A percentile compares a stretch with the other conserved stretches of the same genome.
Conservation (phyloP, 495 filamentous ascomycete genomes). For the Recurvomyces mirabilis region DNA sequence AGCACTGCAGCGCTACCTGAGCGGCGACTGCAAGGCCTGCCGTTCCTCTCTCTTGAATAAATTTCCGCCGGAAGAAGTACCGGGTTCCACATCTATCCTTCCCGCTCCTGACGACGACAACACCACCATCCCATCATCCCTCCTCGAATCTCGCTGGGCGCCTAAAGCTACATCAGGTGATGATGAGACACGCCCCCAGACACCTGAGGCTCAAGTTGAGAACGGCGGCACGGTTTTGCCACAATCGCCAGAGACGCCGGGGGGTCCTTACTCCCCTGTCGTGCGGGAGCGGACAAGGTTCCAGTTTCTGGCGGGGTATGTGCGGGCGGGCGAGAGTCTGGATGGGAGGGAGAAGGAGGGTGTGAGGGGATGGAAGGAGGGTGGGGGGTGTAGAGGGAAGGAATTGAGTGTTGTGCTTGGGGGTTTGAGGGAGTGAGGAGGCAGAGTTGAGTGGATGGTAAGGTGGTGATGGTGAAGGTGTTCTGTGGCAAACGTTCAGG, state of each 20-base stretch:
- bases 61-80: neutral
- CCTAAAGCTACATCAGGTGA: too few relatives aligned
- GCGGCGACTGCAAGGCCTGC: too few relatives aligned
- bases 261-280: neutral
- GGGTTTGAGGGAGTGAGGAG: neutral
- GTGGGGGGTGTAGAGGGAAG: neutral
- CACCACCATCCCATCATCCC: neutral
- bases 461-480: too few relatives aligned
- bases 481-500: too few relatives aligned
- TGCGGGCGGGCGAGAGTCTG: neutral
- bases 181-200: neutral
- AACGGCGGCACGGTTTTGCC: too few relatives aligned
- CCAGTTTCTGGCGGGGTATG: conserved; percentile 3
- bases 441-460: too few relatives aligned
- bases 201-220: neutral
- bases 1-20: neutral
- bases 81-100: neutral
- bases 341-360: neutral
- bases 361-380: conserved; percentile 1
- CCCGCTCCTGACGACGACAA: neutral
- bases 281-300: conserved; percentile 1
- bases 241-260: neutral
- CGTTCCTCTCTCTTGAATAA: too few relatives aligned
- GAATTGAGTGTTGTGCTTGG: conserved; percentile 6
- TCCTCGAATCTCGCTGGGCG: neutral